Percentiles rank a stretch among this genome's conserved stretches.
Evolutionary conservation across 2,329 filamentous ascomycete species (phyloP).

Genomic region (Monosporascus sp.): DNA sequence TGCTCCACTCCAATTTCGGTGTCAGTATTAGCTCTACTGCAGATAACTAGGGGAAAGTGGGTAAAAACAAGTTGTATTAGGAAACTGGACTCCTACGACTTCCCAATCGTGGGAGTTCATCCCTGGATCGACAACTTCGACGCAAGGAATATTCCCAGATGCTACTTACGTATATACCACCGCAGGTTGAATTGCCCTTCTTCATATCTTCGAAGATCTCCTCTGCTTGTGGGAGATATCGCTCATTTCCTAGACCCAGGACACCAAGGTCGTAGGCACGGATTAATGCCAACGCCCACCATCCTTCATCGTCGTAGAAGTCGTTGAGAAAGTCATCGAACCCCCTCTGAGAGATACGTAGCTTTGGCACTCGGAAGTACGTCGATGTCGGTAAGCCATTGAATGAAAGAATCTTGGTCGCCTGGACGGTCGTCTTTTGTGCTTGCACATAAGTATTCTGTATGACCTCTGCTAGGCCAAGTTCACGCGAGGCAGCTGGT

Average conservation of each 20-base stretch:
- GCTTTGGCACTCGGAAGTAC: constrained; percentile 19
- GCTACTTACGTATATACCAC: constrained; percentile 40
- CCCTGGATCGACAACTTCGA: no score
- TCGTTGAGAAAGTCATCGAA: constrained; percentile 47
- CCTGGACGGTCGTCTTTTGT: constrained; percentile 23
- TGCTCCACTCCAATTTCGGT: constrained; percentile 40
- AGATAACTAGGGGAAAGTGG: no score
- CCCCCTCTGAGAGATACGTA: constrained; percentile 24
- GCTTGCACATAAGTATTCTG: constrained; percentile 27
- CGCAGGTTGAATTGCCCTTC: constrained; percentile 41
- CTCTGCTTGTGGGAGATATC: constrained; percentile 47
- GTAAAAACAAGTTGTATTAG: no score
- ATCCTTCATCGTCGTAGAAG: constrained; percentile 58
- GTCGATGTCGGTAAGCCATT: constrained; percentile 22
- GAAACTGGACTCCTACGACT: no score
- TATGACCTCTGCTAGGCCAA: constrained; percentile 23
- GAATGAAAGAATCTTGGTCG: constrained; percentile 16
- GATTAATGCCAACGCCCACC: constrained; percentile 57
- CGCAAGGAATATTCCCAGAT: no score
- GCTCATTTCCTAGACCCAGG: constrained; percentile 31
- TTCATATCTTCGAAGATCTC: constrained; percentile 52
- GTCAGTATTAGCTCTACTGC: background rate
- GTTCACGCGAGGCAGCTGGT: constrained; percentile 4
- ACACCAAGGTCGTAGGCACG: constrained; percentile 43
- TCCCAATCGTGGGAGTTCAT: no score